Base-by-base conservation (phyloP, 75 land plant genomes). In the Azolla pinnata region DNA sequence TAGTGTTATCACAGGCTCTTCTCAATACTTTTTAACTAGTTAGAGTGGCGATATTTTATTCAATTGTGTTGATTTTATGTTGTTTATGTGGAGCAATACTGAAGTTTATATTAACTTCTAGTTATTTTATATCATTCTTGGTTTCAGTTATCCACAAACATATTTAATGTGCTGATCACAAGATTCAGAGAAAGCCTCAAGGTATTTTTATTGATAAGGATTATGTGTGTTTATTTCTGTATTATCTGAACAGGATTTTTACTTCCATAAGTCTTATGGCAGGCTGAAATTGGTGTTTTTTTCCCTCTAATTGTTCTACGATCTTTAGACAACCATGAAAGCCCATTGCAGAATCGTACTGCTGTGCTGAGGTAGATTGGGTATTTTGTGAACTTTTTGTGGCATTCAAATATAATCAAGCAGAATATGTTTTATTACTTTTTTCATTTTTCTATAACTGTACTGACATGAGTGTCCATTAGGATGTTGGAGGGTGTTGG, bases 401-500 rank as follows among this genome's bases (percentile, higher is more conserved):
- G n/a, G n/a, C n/a, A n/a, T n/a, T n/a, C n/a, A n/a, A n/a, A n/a
- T n/a, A n/a, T n/a, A n/a, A n/a, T n/a, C n/a, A n/a, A n/a, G n/a
- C n/a, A n/a, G n/a, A n/a, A n/a, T n/a, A n/a, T n/a, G n/a, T n/a
- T n/a, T n/a, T n/a, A n/a, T n/a, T n/a, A n/a, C n/a, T n/a, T n/a
- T n/a, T n/a, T n/a, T n/a, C n/a, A n/a, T n/a, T n/a, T n/a, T n/a
- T n/a, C n/a, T n/a, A n/a, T n/a, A n/a, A n/a, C n/a, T n/a, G n/a
- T n/a, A n/a, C n/a, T n/a, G n/a, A n/a, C n/a, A n/a, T n/a, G n/a
- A n/a, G n/a, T 12, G 5, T 5, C 12, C 40, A 35, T 65, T 64
- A 93, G 98, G 75, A 88, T 88, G 84, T 77, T 93, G 61, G 90
- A 93, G 62, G 88, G 85, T 60, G 82, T 85, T 42, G 83, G 98